These are phyloP conservation scores for Suhomyces coccinellae DNA, from an alignment of 1,139 yeast genomes.

Conservation along the genomic window DNA sequence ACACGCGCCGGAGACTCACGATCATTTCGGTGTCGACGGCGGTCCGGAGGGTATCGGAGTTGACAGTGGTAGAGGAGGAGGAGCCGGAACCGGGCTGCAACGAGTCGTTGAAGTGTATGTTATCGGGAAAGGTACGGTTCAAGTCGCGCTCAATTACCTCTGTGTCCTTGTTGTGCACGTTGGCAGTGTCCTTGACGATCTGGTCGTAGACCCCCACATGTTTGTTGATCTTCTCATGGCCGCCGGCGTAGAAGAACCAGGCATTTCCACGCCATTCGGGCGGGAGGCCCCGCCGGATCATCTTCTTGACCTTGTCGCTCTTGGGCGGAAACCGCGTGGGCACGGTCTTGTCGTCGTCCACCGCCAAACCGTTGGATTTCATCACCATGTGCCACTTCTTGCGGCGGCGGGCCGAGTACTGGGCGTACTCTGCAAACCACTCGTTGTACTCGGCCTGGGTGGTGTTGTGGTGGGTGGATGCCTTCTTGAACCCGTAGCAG, in stretches of 20 bases:
- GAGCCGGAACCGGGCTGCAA: slow-evolving; percentile 4
- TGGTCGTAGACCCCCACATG: slow-evolving; percentile 73
- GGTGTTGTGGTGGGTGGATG: slow-evolving; percentile 45
- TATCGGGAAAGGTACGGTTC: slow-evolving; percentile 93
- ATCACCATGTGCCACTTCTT: slow-evolving; percentile 73
- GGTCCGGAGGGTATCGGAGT: slow-evolving; percentile 6
- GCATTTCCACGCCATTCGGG: slow-evolving; percentile 97
- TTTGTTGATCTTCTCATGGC: slow-evolving; percentile 68
- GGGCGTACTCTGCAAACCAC: slow-evolving; percentile 75
- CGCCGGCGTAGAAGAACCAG: slow-evolving; percentile 97
- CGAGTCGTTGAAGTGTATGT: slow-evolving; percentile 59
- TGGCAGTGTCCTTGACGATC: slow-evolving; percentile 56
- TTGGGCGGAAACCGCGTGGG: slow-evolving; percentile 73
- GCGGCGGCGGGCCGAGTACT: slow-evolving; percentile 61
- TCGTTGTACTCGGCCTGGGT: slow-evolving; percentile 59
- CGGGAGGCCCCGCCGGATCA: slow-evolving; percentile 89
- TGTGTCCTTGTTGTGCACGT: slow-evolving; percentile 63
- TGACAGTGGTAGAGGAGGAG: slow-evolving; percentile 7
- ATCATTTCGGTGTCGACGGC: slow-evolving; percentile 64
- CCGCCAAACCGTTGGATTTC: slow-evolving; percentile 63
- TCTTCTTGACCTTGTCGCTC: slow-evolving; percentile 78
- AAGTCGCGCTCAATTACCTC: slow-evolving; percentile 93
- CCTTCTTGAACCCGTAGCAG: slow-evolving; percentile 82
- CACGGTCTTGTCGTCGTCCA: slow-evolving; percentile 28
- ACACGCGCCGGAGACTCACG: slow-evolving; percentile 72